Evolutionary conservation across 176 grass and related monocot species (phyloP), one percentile per base, ranked within the genome.

Genomic region (Raddia distichophylla): DNA sequence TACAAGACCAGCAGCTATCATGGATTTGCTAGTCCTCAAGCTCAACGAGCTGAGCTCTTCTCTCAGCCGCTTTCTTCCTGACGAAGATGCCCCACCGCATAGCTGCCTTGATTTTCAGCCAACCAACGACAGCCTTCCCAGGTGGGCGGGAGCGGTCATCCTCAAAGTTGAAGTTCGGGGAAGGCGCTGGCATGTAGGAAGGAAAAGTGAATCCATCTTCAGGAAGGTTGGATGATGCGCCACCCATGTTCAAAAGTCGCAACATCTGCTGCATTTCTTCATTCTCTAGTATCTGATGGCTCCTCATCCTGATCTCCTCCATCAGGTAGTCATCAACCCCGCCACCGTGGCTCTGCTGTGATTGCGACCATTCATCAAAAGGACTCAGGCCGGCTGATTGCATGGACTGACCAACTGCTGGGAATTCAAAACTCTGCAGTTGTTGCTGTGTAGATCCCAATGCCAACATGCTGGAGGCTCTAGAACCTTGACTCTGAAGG

Each of bases 61-160:
- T 91, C 80, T 99, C 97, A 2, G 97, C 97, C 4, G 97, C 97
- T 75, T 99, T 95, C 85, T 99, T 99, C 87, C 97, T 93, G 20
- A 99, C 79, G 13, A 99, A 99, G 61, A 99, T 96, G 12, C 97
- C 97, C 97, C 97, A 99, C 32, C 97, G 90, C 97, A 99, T 99
- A 55, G 97, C 97, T 5, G 97, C 97, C 83, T 99, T 99, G 75
- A 99, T 96, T 69, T 99, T 99, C 42, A 99, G 89, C 97, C 97
- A 99, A 34, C 97, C 93, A 2, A 99, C 93, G 33, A 99, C 97
- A 0, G 93, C 97, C 82, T 83, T 99, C 32, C 97, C 91, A 9
- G 93, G 80, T 48, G 89, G 15, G 3, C 88, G 88, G 10, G 61
- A 63, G 46, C 85, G 86, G 32, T 81, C 89, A 19, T 91, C 93